phyloP scores from a whole-genome alignment of 1,284 basidiomycete species.

The Trametes versicolor region DNA sequence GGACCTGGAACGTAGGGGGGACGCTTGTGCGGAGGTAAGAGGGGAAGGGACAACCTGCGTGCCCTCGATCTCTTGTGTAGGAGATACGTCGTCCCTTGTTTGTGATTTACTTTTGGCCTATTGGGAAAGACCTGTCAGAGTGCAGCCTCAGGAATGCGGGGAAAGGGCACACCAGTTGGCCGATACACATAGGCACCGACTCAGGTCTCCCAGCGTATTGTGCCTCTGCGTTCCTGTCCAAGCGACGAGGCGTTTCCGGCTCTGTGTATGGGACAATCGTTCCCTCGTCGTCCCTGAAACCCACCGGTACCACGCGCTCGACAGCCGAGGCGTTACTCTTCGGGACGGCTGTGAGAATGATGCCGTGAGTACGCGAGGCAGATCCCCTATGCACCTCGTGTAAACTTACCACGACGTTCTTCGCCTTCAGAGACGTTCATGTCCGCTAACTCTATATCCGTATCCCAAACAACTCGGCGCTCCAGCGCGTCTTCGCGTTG shows the following conservation, averaged over 20 bases:
- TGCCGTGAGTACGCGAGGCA: background rate
- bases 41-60: constrained; percentile 42
- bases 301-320: constrained; percentile 41
- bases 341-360: constrained; percentile 21
- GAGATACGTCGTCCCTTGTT: constrained; percentile 22
- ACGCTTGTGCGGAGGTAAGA: constrained; percentile 19
- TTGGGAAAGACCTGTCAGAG: background rate
- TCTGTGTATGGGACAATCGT: constrained; percentile 40
- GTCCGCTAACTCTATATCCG: constrained; percentile 44
- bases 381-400: background rate
- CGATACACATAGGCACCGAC: constrained; percentile 61
- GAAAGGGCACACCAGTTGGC: constrained; percentile 57
- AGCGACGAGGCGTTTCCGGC: constrained; percentile 53
- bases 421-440: constrained; percentile 31
- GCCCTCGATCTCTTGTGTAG: constrained; percentile 39
- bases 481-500: constrained; percentile 58
- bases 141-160: background rate
- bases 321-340: constrained; percentile 19
- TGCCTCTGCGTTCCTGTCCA: constrained; percentile 44
- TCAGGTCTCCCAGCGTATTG: constrained; percentile 64
- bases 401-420: background rate
- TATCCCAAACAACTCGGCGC: constrained; percentile 59
- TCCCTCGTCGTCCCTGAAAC: constrained; percentile 46
- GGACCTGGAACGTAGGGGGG: constrained; percentile 28
- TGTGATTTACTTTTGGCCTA: constrained; percentile 25